phyloP scores from a whole-genome alignment of 1,139 yeast genomes.

The Zygoascus meyerae region DNA sequence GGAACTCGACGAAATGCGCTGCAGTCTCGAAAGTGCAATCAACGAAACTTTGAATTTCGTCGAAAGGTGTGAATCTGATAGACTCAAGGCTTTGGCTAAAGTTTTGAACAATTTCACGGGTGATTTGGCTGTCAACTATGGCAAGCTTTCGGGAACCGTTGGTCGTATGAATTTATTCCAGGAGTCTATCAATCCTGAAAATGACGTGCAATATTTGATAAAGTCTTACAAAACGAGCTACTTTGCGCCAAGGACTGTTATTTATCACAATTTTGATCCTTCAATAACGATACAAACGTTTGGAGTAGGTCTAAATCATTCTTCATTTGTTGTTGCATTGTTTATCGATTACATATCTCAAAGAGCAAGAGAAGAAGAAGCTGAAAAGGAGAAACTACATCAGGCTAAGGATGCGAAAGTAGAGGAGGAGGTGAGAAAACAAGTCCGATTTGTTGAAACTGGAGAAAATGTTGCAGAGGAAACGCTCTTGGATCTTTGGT shows the following conservation, averaged over 20 bases:
- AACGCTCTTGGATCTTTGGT: constrained; percentile 38
- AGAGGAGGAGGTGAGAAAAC: neutral
- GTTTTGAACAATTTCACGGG: constrained; percentile 61
- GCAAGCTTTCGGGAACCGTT: constrained; percentile 31
- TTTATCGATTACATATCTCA: constrained; percentile 54
- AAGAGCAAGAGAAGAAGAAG: constrained; percentile 49
- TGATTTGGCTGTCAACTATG: constrained; percentile 43
- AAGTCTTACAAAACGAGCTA: constrained; percentile 63
- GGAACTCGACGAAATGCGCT: constrained; percentile 58
- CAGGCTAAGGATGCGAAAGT: constrained; percentile 26
- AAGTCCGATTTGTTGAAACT: constrained; percentile 7
- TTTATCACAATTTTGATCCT: constrained; percentile 59
- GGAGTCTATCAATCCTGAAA: constrained; percentile 54
- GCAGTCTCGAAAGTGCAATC: constrained; percentile 63
- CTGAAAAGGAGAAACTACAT: constrained; percentile 7
- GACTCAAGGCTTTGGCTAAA: constrained; percentile 60
- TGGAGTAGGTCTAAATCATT: constrained; percentile 69
- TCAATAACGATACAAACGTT: constrained; percentile 64
- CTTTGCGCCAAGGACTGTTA: constrained; percentile 62
- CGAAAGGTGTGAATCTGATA: constrained; percentile 73
- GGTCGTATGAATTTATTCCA: constrained; percentile 50
- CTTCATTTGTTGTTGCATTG: constrained; percentile 59
- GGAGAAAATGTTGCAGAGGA: constrained; percentile 30
- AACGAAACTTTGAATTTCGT: constrained; percentile 61
- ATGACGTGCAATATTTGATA: constrained; percentile 56